A percentile compares a stretch with the other conserved stretches of the same genome.
These are phyloP conservation scores for Phanerodontia chrysosporium DNA, from an alignment of 768 basidiomycete genomes.

Conservation along the genomic window DNA sequence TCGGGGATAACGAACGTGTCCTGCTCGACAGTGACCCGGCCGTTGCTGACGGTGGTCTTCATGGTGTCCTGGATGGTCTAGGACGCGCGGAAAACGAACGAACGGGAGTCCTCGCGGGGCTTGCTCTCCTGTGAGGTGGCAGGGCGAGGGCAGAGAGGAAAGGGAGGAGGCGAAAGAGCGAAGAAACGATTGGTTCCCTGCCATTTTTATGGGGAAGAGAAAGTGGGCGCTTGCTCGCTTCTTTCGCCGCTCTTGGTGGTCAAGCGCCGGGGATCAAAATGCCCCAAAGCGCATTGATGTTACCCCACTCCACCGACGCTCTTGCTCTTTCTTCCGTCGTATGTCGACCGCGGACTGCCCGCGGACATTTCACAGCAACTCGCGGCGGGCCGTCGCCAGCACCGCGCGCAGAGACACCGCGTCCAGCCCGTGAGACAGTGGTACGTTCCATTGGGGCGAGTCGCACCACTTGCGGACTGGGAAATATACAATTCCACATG, in stretches of 20 bases:
- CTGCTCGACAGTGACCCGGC: conserved; percentile 43
- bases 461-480: too few species aligned
- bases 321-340: not conserved
- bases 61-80: conserved; percentile 7
- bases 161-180: conserved; percentile 1
- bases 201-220: conserved; percentile 7
- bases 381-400: too few species aligned
- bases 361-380: too few species aligned
- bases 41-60: conserved; percentile 12
- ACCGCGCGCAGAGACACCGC: too few species aligned
- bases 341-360: too few species aligned
- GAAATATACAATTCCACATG: too few species aligned
- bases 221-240: not conserved
- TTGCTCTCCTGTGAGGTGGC: not conserved
- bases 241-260: not conserved
- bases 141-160: not conserved
- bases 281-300: not conserved
- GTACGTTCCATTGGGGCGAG: too few species aligned
- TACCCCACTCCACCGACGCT: not conserved
- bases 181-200: conserved; percentile 2
- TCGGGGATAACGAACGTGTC: conserved; percentile 69
- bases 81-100: not conserved
- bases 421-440: too few species aligned
- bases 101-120: not conserved
- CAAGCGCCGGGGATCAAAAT: not conserved